Base-by-base conservation (phyloP, 768 basidiomycete species). In the Amanita inopinata region DNA sequence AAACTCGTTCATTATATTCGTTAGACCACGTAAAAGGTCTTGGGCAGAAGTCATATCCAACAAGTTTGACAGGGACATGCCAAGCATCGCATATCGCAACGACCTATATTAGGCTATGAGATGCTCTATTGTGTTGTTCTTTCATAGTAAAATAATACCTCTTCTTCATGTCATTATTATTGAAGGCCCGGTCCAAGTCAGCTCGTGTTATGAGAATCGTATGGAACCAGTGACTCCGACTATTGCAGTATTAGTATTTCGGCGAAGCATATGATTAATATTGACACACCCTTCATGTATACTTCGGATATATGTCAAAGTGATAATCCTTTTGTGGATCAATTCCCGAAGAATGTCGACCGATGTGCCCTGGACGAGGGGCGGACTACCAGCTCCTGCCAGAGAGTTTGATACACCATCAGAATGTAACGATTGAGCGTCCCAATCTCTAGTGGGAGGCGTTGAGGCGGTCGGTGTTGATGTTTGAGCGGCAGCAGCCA, bases 151-250 rank as follows among this genome's bases (percentile, higher is more conserved):
- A 10, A 20, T 53, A 52, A 33, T 27, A 87, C 87, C 86, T 73
- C 61, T 78, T 85, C 68, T 76, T 82, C 79, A 89, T 89, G 14
- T 73, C 75, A 5, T 60, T 58, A 55, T 84, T 87, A 51, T 68
- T 78, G 58, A 91, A 92, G 42, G 74, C 75, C 38, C 69, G 74
- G 45, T 86, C 81, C 3, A 92, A 74, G 41, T 90, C 90, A 12
- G 65, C 53, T 36, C 74, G 75, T 42, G 82, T 78, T 53, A 92
- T 74, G 54, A 85, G 71, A 51, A 92, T 79, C 9, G 90, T 92
- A 57, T 89, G 84, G 54, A 87, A 87, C 88, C 88, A 90, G 56
- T 88, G 81, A 49, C 78, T 80, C 42, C 78, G 79, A 40, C 88
- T 90, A 33, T 23, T 33, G 25, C 27, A 38, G 39, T 33, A 40